These are phyloP conservation scores for Kregervanrija pseudodelftensis DNA, from an alignment of 805 yeast species.

Conservation along the genomic window DNA sequence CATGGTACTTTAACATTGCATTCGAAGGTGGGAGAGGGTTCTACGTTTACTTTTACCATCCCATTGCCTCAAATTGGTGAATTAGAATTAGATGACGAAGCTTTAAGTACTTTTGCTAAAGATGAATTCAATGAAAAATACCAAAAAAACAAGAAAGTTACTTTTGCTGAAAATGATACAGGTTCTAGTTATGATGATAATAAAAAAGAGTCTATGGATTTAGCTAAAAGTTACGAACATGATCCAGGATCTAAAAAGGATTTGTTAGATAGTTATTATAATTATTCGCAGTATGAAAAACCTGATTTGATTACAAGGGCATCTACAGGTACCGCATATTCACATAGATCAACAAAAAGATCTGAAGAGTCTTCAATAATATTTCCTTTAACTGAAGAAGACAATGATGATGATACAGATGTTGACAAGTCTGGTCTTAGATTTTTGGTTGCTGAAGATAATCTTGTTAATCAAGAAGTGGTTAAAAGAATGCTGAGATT, in stretches of 20 bases:
- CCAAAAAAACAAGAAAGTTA: constrained; percentile 41
- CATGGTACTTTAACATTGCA: constrained; percentile 66
- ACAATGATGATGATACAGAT: neutral
- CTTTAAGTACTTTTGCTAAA: constrained; percentile 40
- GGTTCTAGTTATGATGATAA: neutral
- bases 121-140: constrained; percentile 61
- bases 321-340: constrained; percentile 47
- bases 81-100: constrained; percentile 27
- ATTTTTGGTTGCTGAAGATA: constrained; percentile 90
- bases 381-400: neutral
- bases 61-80: constrained; percentile 67
- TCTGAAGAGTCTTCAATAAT: constrained; percentile 15
- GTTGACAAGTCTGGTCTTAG: constrained; percentile 17
- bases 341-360: constrained; percentile 18
- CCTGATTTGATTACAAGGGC: constrained; percentile 39
- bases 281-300: constrained; percentile 25
- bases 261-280: neutral
- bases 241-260: no score
- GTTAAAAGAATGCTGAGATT: constrained; percentile 79
- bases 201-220: constrained; percentile 2
- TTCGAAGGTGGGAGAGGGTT: constrained; percentile 75
- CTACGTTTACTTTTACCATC: constrained; percentile 73
- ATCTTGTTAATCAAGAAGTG: constrained; percentile 89
- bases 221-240: constrained; percentile 9
- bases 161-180: constrained; percentile 23